Conservation (phyloP, 2,329 filamentous ascomycete genomes). For the Cladosporium phlei region DNA sequence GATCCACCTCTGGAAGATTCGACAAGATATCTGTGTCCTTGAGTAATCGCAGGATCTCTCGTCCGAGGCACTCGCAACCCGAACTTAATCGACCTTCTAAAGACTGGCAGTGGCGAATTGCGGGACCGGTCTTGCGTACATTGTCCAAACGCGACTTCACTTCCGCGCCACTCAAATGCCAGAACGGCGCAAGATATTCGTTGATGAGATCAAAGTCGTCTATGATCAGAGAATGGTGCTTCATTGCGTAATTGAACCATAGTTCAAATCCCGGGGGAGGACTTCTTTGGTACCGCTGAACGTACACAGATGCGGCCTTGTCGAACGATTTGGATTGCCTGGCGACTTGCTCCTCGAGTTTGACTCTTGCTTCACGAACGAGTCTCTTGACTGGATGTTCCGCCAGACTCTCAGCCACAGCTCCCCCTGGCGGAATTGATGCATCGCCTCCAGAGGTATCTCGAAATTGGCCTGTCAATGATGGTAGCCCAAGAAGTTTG, state of each 20-base stretch:
- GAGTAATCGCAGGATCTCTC: neutral
- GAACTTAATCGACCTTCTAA: neutral
- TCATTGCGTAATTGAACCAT: neutral
- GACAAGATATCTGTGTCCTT: constrained; percentile 4
- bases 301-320: neutral
- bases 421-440: too few relatives aligned
- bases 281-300: neutral
- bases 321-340: constrained; percentile 15
- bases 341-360: constrained; percentile 13
- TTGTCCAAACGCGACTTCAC: constrained; percentile 1
- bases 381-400: neutral
- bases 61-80: neutral
- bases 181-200: constrained; percentile 10
- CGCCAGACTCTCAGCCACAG: too few relatives aligned
- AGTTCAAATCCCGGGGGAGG: neutral
- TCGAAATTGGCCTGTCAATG: too few relatives aligned
- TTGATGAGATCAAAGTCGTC: constrained; percentile 12
- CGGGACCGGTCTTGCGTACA: neutral
- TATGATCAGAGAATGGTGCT: neutral
- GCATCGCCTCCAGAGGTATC: too few relatives aligned
- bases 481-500: too few relatives aligned
- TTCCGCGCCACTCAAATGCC: constrained; percentile 11
- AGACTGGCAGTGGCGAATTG: neutral
- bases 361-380: neutral
- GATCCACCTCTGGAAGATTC: constrained; percentile 36